Evolutionary conservation across 441 rosid genomes (phyloP).

Genomic region (Daphne laureola): DNA sequence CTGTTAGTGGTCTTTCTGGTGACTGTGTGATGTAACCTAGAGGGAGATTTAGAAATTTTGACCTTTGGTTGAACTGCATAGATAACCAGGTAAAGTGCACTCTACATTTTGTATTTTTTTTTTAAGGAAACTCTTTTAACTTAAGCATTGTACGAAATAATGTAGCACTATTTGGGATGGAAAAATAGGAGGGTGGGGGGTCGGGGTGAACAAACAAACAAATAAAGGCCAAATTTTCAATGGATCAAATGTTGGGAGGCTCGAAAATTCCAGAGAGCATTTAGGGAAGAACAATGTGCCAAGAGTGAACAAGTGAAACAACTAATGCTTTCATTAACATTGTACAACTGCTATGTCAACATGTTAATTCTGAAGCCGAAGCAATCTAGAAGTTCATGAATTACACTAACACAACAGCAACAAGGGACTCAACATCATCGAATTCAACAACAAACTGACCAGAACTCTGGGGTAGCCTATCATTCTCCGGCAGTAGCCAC

Average conservation of each 20-base stretch:
- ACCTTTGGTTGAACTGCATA: background rate
- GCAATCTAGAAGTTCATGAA: conserved; percentile 11
- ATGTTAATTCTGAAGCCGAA: conserved; percentile 13
- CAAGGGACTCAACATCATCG: conserved; percentile 1
- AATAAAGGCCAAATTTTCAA: background rate
- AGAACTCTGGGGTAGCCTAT: conserved; percentile 3
- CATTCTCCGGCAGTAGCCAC: background rate
- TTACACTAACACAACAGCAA: conserved; percentile 2
- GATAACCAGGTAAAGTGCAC: background rate
- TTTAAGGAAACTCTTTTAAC: conserved; percentile 1
- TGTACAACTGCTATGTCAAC: conserved; percentile 2
- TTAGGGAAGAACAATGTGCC: background rate
- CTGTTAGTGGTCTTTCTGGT: conserved; percentile 22
- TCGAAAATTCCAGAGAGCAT: background rate
- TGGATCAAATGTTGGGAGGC: background rate
- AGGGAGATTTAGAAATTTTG: conserved; percentile 5
- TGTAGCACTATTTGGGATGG: background rate
- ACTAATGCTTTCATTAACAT: no score
- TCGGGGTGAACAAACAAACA: no score
- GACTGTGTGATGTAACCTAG: conserved; percentile 7
- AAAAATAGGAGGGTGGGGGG: no score
- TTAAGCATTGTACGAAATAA: conserved; percentile 1
- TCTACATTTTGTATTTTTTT: conserved; percentile 6
- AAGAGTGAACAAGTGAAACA: background rate
- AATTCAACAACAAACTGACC: background rate